A percentile compares a stretch with the other conserved stretches of the same genome.
Conservation (phyloP, 768 basidiomycete species). For the Piloderma croceum region DNA sequence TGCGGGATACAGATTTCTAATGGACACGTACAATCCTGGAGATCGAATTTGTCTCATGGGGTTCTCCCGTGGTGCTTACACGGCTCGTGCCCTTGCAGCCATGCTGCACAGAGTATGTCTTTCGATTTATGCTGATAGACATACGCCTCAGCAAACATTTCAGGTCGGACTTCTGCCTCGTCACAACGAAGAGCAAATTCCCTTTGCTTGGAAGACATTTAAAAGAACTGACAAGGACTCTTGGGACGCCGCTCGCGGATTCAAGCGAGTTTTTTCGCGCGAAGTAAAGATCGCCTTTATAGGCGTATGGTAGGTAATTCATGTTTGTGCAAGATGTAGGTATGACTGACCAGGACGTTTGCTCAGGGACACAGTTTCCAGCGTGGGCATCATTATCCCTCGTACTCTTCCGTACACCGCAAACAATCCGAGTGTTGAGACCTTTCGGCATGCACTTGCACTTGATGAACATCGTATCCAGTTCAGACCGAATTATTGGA, state of each 20-base stretch:
- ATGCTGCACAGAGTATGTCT: slow-evolving; percentile 57
- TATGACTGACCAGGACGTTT: too few relatives aligned
- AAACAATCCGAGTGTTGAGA: slow-evolving; percentile 58
- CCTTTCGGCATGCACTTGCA: slow-evolving; percentile 72
- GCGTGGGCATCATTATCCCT: slow-evolving; percentile 61
- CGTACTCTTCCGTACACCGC: slow-evolving; percentile 63
- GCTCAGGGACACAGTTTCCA: slow-evolving; percentile 71
- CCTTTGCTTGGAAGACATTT: slow-evolving; percentile 57
- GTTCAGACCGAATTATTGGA: slow-evolving; percentile 12
- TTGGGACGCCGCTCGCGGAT: slow-evolving; percentile 49
- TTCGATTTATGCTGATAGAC: slow-evolving; percentile 40
- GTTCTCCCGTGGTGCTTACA: slow-evolving; percentile 65
- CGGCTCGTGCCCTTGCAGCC: slow-evolving; percentile 67
- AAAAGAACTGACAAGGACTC: slow-evolving; percentile 34
- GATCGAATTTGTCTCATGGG: slow-evolving; percentile 34
- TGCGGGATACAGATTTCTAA: slow-evolving; percentile 74
- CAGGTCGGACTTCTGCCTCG: slow-evolving; percentile 22
- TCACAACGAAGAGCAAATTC: slow-evolving; percentile 39
- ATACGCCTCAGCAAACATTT: slow-evolving; percentile 3
- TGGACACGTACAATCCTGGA: slow-evolving; percentile 51
- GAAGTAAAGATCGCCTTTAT: slow-evolving; percentile 71
- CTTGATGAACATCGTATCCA: slow-evolving; percentile 61
- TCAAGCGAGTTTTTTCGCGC: slow-evolving; percentile 67
- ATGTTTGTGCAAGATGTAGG: too few relatives aligned
- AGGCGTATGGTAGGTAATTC: slow-evolving; percentile 59